Base-by-base conservation (phyloP, 2,329 filamentous ascomycete genomes). In the Monosporascus sp. region DNA sequence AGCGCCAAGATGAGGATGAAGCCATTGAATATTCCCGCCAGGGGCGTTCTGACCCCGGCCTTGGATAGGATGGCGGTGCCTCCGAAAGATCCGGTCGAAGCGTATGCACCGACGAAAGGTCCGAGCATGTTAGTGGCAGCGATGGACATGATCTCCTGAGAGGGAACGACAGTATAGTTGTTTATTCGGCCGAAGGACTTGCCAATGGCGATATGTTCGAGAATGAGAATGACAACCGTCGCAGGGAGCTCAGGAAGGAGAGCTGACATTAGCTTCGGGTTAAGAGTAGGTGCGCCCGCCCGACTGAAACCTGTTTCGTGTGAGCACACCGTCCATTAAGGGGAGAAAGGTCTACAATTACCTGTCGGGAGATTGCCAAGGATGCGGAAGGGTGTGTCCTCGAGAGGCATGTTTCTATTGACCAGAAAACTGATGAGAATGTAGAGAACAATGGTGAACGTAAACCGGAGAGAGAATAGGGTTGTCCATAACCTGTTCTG, bases 21-120 rank as follows among this genome's bases (percentile, higher is more conserved):
- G 0, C 88, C 89, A 34, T 88, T 93, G 61, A 93, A 89, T 26
- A 91, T 77, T 68, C 90, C 88, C 31, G 87, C 90, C 40, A 93
- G 76, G 0, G 90, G 90, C 0, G 88, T 93, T 41, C 87, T 83
- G 4, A 92, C 89, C 59, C 90, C 90, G 50, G 90, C 88, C 70
- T 93, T 93, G 3, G 88, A 89, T 64, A 93, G 88, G 66, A 94
- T 91, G 40, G 90, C 90, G 1, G 90, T 93, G 17, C 89, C 84
- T 14, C 76, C 76, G 62, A 81, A 81, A 0, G 77, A 80, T 2
- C 73, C 73, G 0, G 73, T 75, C 56, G 72, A 73, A 8, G 73
- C 67, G 48, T 75, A 76, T 3, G 71, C 74, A 5, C 88, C 88
- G 2, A 91, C 71, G 70, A 92, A 91, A 2, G 88, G 87, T 7